phyloP scores from a whole-genome alignment of 2,329 filamentous ascomycete genomes.

The Aspergillus awamori region DNA sequence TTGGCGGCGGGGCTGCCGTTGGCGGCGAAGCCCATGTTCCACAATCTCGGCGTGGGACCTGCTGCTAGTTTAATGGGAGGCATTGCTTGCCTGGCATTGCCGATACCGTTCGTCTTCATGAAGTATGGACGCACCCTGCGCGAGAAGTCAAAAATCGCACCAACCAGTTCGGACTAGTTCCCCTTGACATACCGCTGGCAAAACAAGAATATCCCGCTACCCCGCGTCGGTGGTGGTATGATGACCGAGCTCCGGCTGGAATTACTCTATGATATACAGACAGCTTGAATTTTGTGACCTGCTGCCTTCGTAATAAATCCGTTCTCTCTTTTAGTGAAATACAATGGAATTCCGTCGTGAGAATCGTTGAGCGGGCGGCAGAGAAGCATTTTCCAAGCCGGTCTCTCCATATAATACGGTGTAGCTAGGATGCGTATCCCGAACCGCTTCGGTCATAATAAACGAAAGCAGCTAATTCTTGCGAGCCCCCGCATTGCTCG shows the following conservation, averaged over 20 bases:
- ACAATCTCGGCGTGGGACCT: slow-evolving; percentile 46
- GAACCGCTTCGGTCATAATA: too few species aligned
- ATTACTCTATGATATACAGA: neutral
- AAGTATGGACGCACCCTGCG: neutral
- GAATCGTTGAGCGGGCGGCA: too few species aligned
- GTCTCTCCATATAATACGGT: too few species aligned
- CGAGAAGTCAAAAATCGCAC: neutral
- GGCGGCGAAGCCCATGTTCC: slow-evolving; percentile 47
- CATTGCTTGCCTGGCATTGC: neutral
- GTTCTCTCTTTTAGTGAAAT: too few species aligned
- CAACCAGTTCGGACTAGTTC: neutral
- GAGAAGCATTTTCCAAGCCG: too few species aligned
- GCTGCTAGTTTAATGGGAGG: slow-evolving; percentile 20
- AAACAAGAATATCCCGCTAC: neutral
- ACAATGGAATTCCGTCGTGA: too few species aligned
- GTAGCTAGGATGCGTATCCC: too few species aligned
- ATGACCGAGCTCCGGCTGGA: neutral
- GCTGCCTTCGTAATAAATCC: too few species aligned
- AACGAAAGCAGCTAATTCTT: too few species aligned
- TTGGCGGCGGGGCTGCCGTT: slow-evolving; percentile 44
- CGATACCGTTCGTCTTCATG: neutral
- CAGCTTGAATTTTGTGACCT: too few species aligned
- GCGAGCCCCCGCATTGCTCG: too few species aligned
- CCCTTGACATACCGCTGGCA: neutral
- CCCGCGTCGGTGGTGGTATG: neutral